These are phyloP conservation scores for Diplodia sapinea DNA, from an alignment of 2,329 filamentous ascomycete genomes.

Conservation along the genomic window DNA sequence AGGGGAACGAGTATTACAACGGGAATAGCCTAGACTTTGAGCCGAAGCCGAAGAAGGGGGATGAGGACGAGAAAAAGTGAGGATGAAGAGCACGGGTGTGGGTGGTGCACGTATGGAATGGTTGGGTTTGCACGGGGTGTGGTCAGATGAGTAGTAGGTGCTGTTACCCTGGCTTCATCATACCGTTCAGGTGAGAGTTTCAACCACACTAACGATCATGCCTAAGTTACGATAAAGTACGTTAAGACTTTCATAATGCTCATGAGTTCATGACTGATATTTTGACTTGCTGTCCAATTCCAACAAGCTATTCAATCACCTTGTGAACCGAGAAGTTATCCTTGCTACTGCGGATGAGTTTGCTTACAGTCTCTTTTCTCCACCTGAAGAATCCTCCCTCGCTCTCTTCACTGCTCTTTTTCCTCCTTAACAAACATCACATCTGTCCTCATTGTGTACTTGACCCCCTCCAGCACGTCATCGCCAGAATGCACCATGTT, in stretches of 20 bases:
- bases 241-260: background rate
- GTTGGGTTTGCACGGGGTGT: background rate
- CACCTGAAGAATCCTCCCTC: background rate
- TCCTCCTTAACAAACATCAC: constrained; percentile 54
- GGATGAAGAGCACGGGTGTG: background rate
- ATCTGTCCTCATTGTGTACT: constrained; percentile 63
- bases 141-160: background rate
- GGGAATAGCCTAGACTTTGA: constrained; percentile 83
- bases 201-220: background rate
- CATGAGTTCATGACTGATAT: background rate
- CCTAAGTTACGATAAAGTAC: background rate
- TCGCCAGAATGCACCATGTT: constrained; percentile 61
- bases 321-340: background rate
- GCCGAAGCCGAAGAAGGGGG: constrained; percentile 54
- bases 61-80: background rate
- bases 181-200: background rate
- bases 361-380: too few species aligned
- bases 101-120: background rate
- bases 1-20: constrained; percentile 75
- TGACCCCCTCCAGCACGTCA: constrained; percentile 59
- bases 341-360: too few species aligned
- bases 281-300: background rate
- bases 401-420: background rate
- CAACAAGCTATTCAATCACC: background rate
- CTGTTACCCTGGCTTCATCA: background rate